Evolutionary conservation across 345 rosid genomes (phyloP).

Genomic region (Populus tremula): DNA sequence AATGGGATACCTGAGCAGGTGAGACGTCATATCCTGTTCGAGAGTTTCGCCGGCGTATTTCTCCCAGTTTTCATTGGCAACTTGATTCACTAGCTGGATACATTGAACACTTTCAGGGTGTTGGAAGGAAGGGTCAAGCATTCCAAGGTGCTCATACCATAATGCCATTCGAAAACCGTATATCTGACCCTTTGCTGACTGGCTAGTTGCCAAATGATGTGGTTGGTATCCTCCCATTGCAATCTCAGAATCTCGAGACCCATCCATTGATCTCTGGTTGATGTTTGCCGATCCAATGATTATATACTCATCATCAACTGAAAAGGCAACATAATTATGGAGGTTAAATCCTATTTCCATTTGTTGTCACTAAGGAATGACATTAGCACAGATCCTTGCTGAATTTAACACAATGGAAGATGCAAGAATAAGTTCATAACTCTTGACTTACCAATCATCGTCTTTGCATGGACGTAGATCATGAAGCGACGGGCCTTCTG

Average conservation of each 20-base stretch:
- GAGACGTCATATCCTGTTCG: conserved; percentile 38
- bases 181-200: conserved; percentile 48
- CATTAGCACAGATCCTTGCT: no score
- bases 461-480: conserved; percentile 87
- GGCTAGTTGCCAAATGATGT: conserved; percentile 33
- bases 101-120: conserved; percentile 47
- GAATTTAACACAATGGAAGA: no score
- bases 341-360: not conserved
- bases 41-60: conserved; percentile 26
- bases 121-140: not conserved
- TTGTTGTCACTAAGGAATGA: no score
- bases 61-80: conserved; percentile 46
- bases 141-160: conserved; percentile 61
- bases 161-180: conserved; percentile 57
- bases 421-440: no score
- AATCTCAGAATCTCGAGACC: conserved; percentile 75
- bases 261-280: conserved; percentile 91
- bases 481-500: conserved; percentile 73
- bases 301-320: conserved; percentile 92
- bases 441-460: conserved; percentile 64
- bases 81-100: conserved; percentile 29
- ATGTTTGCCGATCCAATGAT: conserved; percentile 88
- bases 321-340: not conserved
- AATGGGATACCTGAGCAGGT: conserved; percentile 67
- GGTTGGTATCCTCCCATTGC: conserved; percentile 93